Conservation (phyloP, 2,329 filamentous ascomycete genomes). For the Colletotrichum godetiae region DNA sequence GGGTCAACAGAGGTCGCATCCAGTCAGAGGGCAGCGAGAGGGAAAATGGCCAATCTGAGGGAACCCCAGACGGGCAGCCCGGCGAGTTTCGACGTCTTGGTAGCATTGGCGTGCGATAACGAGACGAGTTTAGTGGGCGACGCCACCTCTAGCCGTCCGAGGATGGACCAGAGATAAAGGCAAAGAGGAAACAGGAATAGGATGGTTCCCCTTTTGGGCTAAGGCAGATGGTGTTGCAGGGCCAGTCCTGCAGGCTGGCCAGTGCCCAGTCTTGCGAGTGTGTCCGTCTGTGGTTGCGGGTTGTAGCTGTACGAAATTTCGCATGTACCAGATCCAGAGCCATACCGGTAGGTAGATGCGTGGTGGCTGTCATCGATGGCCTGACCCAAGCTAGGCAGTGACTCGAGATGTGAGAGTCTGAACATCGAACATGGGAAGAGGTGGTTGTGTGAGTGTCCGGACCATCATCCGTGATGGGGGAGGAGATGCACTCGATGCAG, state of each 20-base stretch:
- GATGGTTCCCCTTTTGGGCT: constrained; percentile 15
- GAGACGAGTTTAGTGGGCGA: constrained; percentile 30
- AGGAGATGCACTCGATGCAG: constrained; percentile 17
- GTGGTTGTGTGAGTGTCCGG: background rate
- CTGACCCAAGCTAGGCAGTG: background rate
- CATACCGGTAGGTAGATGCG: background rate
- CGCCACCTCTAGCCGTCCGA: constrained; percentile 31
- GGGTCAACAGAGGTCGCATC: constrained; percentile 14
- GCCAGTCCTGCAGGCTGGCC: background rate
- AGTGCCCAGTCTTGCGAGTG: background rate
- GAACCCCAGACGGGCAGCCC: constrained; percentile 22
- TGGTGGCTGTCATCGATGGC: background rate
- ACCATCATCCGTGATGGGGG: background rate
- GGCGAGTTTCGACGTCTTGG: constrained; percentile 27
- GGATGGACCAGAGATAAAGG: constrained; percentile 34
- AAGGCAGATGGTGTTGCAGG: constrained; percentile 7
- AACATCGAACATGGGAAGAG: background rate
- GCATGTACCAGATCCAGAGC: background rate
- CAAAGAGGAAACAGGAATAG: constrained; percentile 31
- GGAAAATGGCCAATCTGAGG: constrained; percentile 7
- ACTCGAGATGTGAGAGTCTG: constrained; percentile 1
- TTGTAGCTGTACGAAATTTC: too few species aligned
- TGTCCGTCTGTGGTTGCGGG: too few species aligned
- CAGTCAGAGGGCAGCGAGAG: constrained; percentile 7
- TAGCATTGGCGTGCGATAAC: constrained; percentile 32